phyloP scores from a whole-genome alignment of 257 asterid genomes.

The Solanum pimpinellifolium region DNA sequence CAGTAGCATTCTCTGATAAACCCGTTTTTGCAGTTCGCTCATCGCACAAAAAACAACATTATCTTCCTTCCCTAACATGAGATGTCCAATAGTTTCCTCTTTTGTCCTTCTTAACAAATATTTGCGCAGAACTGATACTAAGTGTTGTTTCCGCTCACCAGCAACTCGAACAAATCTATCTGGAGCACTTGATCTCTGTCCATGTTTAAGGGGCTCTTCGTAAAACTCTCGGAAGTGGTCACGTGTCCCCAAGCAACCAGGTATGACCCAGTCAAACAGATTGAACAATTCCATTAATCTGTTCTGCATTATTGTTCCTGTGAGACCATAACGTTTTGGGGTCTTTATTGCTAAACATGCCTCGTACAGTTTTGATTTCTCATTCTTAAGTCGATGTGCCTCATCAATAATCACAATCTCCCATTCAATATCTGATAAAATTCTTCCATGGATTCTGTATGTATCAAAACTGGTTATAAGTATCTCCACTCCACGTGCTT shows the following conservation, averaged over 20 bases:
- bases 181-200: conserved; percentile 92
- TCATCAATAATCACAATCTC: conserved; percentile 78
- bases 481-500: conserved; percentile 52
- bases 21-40: conserved; percentile 87
- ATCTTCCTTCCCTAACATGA: conserved; percentile 96
- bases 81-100: conserved; percentile 95
- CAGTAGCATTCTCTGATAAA: conserved; percentile 64
- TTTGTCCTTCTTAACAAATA: conserved; percentile 92
- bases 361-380: conserved; percentile 71
- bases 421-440: conserved; percentile 59
- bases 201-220: conserved; percentile 94
- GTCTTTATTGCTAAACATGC: conserved; percentile 65
- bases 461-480: conserved; percentile 92
- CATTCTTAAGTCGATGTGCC: conserved; percentile 92
- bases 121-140: conserved; percentile 52
- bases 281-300: conserved; percentile 85
- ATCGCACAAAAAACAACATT: conserved; percentile 88
- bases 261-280: conserved; percentile 73
- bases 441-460: conserved; percentile 65
- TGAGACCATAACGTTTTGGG: conserved; percentile 78
- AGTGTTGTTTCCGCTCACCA: conserved; percentile 70
- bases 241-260: conserved; percentile 82
- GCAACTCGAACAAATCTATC: conserved; percentile 62
- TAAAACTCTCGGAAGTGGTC: conserved; percentile 93
- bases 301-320: conserved; percentile 95